These are phyloP conservation scores for Gnetum montanum DNA, from an alignment of 75 land plant species.

Conservation along the genomic window DNA sequence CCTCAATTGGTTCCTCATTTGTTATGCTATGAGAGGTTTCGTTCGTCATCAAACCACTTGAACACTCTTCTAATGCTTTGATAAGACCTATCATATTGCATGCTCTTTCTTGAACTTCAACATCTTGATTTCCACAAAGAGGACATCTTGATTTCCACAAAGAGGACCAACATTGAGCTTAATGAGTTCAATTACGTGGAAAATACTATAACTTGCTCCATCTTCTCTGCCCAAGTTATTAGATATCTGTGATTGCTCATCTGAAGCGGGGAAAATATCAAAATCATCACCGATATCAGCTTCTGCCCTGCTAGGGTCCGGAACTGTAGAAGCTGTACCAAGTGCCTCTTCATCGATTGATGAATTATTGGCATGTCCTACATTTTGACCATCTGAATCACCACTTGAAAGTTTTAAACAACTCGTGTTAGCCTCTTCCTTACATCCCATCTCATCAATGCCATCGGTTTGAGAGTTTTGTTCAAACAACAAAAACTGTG, in stretches of 20 bases:
- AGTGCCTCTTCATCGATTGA: not conserved
- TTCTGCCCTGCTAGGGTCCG: not conserved
- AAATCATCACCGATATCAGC: not conserved
- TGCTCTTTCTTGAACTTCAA: conserved; percentile 72
- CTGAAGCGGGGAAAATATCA: not conserved
- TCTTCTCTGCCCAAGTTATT: not conserved
- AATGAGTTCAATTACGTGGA: conserved; percentile 27
- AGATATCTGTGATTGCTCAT: not conserved
- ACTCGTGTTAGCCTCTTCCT: not conserved
- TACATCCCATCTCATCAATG: not conserved
- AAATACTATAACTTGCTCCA: conserved; percentile 15
- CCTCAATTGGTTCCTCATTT: not conserved
- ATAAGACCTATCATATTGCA: conserved; percentile 51
- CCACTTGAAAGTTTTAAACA: not conserved
- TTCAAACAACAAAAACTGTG: no score
- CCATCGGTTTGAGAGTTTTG: not conserved
- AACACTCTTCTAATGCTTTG: conserved; percentile 15
- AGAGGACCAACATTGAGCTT: conserved; percentile 39
- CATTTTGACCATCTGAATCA: not conserved
- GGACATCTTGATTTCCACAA: conserved; percentile 38
- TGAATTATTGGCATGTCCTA: not conserved
- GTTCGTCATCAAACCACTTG: not conserved
- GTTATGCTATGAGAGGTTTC: conserved; percentile 3
- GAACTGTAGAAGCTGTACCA: not conserved
- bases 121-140: conserved; percentile 37